Evolutionary conservation across 139 green algal genomes (phyloP).

Genomic region (Tetradesmus lagerheimii): DNA sequence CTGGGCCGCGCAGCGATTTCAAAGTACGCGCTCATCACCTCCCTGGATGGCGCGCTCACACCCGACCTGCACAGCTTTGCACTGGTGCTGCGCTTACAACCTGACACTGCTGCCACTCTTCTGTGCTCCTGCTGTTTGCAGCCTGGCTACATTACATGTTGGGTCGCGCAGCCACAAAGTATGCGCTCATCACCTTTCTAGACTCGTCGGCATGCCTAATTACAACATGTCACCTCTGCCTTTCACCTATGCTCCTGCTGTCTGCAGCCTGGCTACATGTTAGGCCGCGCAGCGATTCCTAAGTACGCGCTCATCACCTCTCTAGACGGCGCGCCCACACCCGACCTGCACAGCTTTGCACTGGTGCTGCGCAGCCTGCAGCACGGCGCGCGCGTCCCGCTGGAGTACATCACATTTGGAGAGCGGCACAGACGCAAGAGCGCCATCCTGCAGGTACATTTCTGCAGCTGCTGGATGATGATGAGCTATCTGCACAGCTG

Average conservation of each 20-base stretch:
- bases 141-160: no score
- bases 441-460: conserved; percentile 57
- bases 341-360: conserved; percentile 66
- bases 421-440: conserved; percentile 76
- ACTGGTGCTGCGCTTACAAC: conserved; percentile 39
- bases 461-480: not conserved
- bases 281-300: conserved; percentile 74
- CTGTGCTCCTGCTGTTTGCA: no score
- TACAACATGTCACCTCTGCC: no score
- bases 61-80: conserved; percentile 69
- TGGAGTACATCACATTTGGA: conserved; percentile 82
- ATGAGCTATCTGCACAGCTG: no score
- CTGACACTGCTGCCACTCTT: no score
- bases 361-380: conserved; percentile 46
- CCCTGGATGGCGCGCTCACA: conserved; percentile 71
- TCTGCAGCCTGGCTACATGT: conserved; percentile 62
- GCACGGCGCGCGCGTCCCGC: conserved; percentile 72
- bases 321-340: conserved; percentile 74
- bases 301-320: conserved; percentile 87
- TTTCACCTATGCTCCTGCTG: not conserved
- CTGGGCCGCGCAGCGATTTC: conserved; percentile 75
- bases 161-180: no score
- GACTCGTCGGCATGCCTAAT: no score
- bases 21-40: conserved; percentile 86
- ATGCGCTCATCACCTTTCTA: no score